Evolutionary conservation across 2,329 filamentous ascomycete genomes (phyloP).

Genomic region (Penicillium sp.): DNA sequence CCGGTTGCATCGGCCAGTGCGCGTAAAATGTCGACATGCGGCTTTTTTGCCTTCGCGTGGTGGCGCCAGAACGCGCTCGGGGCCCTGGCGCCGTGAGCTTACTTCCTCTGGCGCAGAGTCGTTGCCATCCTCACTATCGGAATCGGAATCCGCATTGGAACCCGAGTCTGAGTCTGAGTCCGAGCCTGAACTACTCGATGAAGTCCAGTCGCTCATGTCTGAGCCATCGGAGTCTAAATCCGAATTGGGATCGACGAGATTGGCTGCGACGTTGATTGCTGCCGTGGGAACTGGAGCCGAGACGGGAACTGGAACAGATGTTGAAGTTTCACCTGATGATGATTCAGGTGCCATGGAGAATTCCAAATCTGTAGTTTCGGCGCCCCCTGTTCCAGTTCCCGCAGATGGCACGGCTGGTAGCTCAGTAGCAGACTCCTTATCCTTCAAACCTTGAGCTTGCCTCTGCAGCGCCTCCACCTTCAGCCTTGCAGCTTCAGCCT

Average conservation of each 20-base stretch:
- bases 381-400: not conserved
- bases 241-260: conserved; percentile 19
- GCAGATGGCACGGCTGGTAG: not conserved
- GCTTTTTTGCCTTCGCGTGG: conserved; percentile 42
- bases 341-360: not conserved
- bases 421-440: conserved; percentile 4
- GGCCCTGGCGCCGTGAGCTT: conserved; percentile 48
- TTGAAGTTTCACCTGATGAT: not conserved
- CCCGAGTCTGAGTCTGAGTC: conserved; percentile 36
- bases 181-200: conserved; percentile 44
- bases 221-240: conserved; percentile 28
- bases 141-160: conserved; percentile 26
- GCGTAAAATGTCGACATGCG: conserved; percentile 50
- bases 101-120: conserved; percentile 50
- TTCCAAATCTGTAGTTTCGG: not conserved
- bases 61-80: conserved; percentile 49
- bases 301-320: not conserved
- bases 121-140: conserved; percentile 33
- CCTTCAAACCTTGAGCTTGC: conserved; percentile 23
- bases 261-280: conserved; percentile 1
- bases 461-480: conserved; percentile 42
- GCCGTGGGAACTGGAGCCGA: conserved; percentile 1
- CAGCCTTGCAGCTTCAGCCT: conserved; percentile 47
- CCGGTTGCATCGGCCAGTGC: conserved; percentile 49
- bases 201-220: conserved; percentile 46